A percentile compares a stretch with the other conserved stretches of the same genome.
These are phyloP conservation scores for Amanita brunnescens DNA, from an alignment of 768 basidiomycete genomes.

Conservation along the genomic window DNA sequence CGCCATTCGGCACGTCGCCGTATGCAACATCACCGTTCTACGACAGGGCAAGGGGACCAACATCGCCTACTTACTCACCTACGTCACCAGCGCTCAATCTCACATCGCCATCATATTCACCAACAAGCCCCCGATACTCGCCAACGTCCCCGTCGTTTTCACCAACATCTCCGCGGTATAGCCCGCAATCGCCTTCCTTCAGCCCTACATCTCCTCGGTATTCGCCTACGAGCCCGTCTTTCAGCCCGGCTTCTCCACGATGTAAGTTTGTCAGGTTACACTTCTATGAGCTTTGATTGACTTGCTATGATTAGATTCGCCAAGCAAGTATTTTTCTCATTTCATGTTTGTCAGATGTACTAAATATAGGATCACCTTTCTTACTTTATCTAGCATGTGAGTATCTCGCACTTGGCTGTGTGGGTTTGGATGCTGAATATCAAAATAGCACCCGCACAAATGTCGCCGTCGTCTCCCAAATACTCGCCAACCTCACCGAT, in stretches of 20 bases:
- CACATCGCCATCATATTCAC: slow-evolving; percentile 79
- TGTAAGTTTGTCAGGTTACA: slow-evolving; percentile 41
- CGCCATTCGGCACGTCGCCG: slow-evolving; percentile 73
- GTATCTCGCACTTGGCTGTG: slow-evolving; percentile 18
- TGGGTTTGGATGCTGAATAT: not conserved
- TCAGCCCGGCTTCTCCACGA: slow-evolving; percentile 89
- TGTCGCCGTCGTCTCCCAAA: slow-evolving; percentile 86
- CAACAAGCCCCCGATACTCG: slow-evolving; percentile 80
- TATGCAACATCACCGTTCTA: slow-evolving; percentile 85
- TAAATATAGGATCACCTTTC: slow-evolving; percentile 14
- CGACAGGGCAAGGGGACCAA: slow-evolving; percentile 47
- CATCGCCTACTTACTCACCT: slow-evolving; percentile 83
- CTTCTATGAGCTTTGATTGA: slow-evolving; percentile 14
- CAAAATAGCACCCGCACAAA: slow-evolving; percentile 58
- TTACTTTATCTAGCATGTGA: slow-evolving; percentile 45
- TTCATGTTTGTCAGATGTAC: slow-evolving; percentile 10
- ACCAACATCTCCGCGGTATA: slow-evolving; percentile 77
- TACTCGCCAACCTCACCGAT: slow-evolving; percentile 93
- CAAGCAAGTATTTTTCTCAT: slow-evolving; percentile 45
- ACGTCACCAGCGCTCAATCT: slow-evolving; percentile 78
- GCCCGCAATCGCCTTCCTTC: slow-evolving; percentile 86
- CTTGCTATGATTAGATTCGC: slow-evolving; percentile 47
- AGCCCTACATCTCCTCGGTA: slow-evolving; percentile 86
- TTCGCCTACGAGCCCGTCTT: slow-evolving; percentile 85
- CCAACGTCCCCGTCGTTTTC: slow-evolving; percentile 82